Evolutionary conservation across 768 basidiomycete genomes (phyloP).

Genomic region (Podaxis sp.): DNA sequence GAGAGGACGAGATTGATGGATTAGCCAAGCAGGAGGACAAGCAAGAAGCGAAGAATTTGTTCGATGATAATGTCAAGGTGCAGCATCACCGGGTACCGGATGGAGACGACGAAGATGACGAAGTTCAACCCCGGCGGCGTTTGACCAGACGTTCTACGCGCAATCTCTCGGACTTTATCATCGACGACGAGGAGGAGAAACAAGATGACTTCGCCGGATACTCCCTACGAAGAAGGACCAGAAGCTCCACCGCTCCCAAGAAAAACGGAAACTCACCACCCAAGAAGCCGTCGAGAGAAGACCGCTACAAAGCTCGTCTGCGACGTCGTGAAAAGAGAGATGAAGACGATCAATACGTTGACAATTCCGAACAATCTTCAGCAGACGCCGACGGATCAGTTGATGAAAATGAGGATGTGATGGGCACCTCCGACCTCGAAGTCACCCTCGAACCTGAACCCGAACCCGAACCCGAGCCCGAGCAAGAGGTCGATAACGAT

Average conservation of each 20-base stretch:
- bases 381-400: conserved; percentile 58
- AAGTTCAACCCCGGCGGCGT: conserved; percentile 4
- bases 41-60: conserved; percentile 21
- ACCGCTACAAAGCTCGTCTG: conserved; percentile 29
- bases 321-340: conserved; percentile 40
- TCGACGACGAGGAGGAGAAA: conserved; percentile 30
- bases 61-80: conserved; percentile 29
- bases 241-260: conserved; percentile 16
- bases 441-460: conserved; percentile 32
- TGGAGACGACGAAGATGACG: conserved; percentile 24
- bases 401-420: conserved; percentile 50
- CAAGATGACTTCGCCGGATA: conserved; percentile 9
- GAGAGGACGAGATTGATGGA: conserved; percentile 22
- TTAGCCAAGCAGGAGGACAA: conserved; percentile 15
- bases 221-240: neutral
- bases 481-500: conserved; percentile 48
- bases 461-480: conserved; percentile 44
- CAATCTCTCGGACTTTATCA: conserved; percentile 10
- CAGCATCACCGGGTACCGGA: conserved; percentile 22
- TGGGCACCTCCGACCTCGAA: conserved; percentile 41
- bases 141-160: neutral
- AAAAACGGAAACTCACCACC: neutral
- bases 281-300: neutral
- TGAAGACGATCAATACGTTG: conserved; percentile 54
- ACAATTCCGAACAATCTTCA: conserved; percentile 39